These are phyloP conservation scores for Colletotrichum higginsianum DNA, from an alignment of 2,329 filamentous ascomycete genomes.

Conservation along the genomic window DNA sequence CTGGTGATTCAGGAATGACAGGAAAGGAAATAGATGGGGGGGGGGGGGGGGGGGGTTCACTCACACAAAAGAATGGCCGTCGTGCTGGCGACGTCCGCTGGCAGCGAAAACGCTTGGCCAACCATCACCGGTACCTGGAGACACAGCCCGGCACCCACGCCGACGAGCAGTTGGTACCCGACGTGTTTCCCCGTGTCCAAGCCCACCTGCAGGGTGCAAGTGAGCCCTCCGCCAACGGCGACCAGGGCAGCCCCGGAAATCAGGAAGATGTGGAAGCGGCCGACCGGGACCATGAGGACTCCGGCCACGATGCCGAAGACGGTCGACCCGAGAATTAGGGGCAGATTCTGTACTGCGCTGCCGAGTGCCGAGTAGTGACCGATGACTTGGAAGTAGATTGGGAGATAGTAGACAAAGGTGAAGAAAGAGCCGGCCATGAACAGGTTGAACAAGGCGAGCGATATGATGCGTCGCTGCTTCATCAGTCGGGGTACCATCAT, in stretches of 20 bases:
- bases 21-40: neutral
- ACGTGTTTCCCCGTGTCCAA: conserved; percentile 56
- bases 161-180: conserved; percentile 62
- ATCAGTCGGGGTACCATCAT: conserved; percentile 66
- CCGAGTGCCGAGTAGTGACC: neutral
- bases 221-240: conserved; percentile 52
- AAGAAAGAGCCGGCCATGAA: conserved; percentile 68
- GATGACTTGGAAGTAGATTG: conserved; percentile 20
- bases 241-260: conserved; percentile 50
- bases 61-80: conserved; percentile 55
- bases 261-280: conserved; percentile 16
- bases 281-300: conserved; percentile 3
- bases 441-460: conserved; percentile 56
- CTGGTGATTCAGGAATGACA: no score
- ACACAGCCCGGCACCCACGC: conserved; percentile 55
- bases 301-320: conserved; percentile 5
- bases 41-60: neutral
- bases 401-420: conserved; percentile 67
- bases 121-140: conserved; percentile 61
- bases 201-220: conserved; percentile 53
- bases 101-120: conserved; percentile 50
- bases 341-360: neutral
- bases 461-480: conserved; percentile 58
- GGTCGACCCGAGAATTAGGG: conserved; percentile 4
- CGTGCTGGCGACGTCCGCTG: conserved; percentile 46